Evolutionary conservation across 441 rosid species (phyloP).

Genomic region (Adansonia grandidieri): DNA sequence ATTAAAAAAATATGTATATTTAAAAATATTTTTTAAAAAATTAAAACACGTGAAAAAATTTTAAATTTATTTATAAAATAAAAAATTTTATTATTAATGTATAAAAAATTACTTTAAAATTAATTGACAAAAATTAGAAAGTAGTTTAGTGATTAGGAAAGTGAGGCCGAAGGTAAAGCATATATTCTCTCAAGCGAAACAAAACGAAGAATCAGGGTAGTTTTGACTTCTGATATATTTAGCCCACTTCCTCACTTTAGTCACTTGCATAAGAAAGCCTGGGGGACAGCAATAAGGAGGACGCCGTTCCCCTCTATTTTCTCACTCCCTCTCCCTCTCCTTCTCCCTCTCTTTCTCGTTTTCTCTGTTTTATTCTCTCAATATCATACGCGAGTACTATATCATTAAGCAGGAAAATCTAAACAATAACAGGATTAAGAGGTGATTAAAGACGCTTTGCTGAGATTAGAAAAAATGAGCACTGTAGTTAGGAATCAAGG

Average conservation of each 20-base stretch:
- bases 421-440: background rate
- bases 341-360: background rate
- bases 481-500: conserved; percentile 55
- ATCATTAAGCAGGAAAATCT: background rate
- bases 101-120: too few relatives aligned
- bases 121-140: too few relatives aligned
- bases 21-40: too few relatives aligned
- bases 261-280: background rate
- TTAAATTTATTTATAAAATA: too few relatives aligned
- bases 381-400: background rate
- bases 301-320: background rate
- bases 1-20: too few relatives aligned
- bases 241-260: background rate
- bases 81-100: too few relatives aligned
- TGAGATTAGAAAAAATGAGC: conserved; percentile 46
- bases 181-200: background rate
- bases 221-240: conserved; percentile 15
- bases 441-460: background rate
- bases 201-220: background rate
- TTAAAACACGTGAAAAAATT: too few relatives aligned
- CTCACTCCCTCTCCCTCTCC: too few relatives aligned
- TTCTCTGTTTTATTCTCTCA: background rate
- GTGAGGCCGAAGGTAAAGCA: background rate
- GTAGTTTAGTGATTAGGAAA: background rate
- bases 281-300: background rate